These are phyloP conservation scores for Malus sieversii DNA, from an alignment of 306 rosid genomes.

Conservation along the genomic window DNA sequence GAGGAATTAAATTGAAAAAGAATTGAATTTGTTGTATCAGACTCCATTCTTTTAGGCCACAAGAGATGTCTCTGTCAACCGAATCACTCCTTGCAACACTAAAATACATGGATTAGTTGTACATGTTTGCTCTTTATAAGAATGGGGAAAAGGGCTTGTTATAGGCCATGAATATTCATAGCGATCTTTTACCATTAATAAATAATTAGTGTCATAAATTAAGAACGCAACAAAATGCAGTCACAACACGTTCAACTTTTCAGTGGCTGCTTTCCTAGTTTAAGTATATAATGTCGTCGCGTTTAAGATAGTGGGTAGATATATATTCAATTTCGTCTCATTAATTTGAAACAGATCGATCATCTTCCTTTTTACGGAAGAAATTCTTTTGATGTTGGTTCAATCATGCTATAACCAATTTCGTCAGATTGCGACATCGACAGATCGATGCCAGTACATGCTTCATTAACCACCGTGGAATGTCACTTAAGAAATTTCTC, in stretches of 20 bases:
- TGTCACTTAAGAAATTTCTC: background rate
- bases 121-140: background rate
- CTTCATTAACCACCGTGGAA: background rate
- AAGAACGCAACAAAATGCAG: slow-evolving; percentile 12
- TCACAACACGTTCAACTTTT: slow-evolving; percentile 10
- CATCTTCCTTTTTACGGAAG: background rate
- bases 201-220: background rate
- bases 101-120: background rate
- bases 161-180: background rate
- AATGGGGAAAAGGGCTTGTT: background rate
- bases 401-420: background rate
- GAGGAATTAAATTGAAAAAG: background rate
- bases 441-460: background rate
- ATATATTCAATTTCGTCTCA: background rate
- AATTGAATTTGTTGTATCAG: background rate
- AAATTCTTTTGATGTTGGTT: background rate
- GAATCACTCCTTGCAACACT: no score
- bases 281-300: background rate
- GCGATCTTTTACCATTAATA: background rate
- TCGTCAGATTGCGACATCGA: background rate
- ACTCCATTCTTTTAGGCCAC: no score
- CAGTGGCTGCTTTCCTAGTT: slow-evolving; percentile 9
- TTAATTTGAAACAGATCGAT: background rate
- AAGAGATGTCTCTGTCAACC: background rate
- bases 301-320: background rate